Conservation (phyloP, 768 basidiomycete genomes). For the Neoboletus subvelutipes region DNA sequence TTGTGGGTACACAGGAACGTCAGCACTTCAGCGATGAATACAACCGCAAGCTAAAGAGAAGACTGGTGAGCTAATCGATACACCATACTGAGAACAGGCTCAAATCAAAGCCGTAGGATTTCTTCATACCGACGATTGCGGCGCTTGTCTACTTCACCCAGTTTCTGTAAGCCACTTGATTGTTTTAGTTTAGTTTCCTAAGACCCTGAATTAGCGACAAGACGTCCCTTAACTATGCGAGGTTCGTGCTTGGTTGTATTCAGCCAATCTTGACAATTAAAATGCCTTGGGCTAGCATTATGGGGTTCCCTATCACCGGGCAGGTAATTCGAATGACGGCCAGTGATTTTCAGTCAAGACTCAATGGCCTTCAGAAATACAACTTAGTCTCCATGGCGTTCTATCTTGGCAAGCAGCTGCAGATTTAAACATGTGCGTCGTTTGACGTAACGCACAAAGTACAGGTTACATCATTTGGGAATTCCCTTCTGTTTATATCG, state of each 20-base stretch:
- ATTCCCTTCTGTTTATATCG: neutral
- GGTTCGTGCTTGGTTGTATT: neutral
- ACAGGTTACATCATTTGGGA: neutral
- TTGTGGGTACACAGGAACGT: constrained; percentile 39
- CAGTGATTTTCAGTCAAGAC: neutral
- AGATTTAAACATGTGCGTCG: neutral
- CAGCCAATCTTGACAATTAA: neutral
- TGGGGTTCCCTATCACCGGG: neutral
- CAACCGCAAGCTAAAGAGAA: constrained; percentile 35
- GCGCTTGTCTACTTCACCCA: neutral
- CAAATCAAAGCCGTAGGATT: neutral
- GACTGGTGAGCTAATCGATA: neutral
- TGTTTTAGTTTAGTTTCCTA: neutral
- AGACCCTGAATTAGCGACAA: neutral
- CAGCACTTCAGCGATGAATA: constrained; percentile 58
- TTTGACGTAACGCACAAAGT: neutral
- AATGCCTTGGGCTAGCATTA: neutral
- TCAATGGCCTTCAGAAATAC: neutral
- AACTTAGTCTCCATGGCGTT: neutral
- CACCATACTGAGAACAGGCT: neutral
- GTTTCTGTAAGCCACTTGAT: neutral
- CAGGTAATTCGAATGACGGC: neutral
- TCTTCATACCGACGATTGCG: neutral
- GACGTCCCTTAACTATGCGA: neutral
- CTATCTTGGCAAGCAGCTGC: neutral